Conservation (phyloP, 1,139 yeast species). For the Candida sp. region DNA sequence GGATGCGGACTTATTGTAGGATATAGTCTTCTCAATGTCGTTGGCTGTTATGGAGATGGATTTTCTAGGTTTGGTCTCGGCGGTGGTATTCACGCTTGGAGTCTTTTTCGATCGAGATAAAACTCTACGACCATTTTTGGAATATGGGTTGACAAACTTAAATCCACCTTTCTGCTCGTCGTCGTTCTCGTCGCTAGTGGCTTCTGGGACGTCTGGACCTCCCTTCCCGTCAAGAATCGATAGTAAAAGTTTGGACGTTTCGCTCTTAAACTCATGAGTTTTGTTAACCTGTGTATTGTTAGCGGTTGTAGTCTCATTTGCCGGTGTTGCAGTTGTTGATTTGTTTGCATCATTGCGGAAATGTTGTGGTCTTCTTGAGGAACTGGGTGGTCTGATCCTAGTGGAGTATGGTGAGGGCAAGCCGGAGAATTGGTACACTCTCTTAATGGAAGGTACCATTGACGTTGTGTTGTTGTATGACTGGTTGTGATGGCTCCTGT, state of each 20-base stretch:
- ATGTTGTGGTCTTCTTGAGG: conserved; percentile 16
- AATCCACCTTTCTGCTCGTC: conserved; percentile 7
- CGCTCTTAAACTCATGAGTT: conserved; percentile 42
- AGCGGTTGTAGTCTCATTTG: not conserved
- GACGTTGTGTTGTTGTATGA: conserved; percentile 17
- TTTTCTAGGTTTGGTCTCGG: conserved; percentile 2
- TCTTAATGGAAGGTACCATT: conserved; percentile 38
- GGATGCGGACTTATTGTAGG: conserved; percentile 36
- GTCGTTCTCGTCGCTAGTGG: conserved; percentile 6
- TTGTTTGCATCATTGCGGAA: conserved; percentile 9
- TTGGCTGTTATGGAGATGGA: conserved; percentile 30
- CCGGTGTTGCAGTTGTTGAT: conserved; percentile 3
- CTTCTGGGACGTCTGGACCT: conserved; percentile 7
- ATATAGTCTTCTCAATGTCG: conserved; percentile 40
- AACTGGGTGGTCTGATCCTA: conserved; percentile 37
- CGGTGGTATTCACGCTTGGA: conserved; percentile 6
- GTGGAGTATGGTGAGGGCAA: conserved; percentile 70
- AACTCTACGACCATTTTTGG: conserved; percentile 5
- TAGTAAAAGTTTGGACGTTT: conserved; percentile 68
- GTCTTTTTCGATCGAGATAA: conserved; percentile 5
- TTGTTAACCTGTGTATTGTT: conserved; percentile 4
- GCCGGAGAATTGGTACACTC: conserved; percentile 66
- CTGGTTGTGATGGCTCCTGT: conserved; percentile 21
- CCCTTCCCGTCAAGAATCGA: conserved; percentile 57
- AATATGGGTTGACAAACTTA: conserved; percentile 17